Evolutionary conservation across 768 basidiomycete genomes (phyloP).

Genomic region (Lactarius akahatsu): DNA sequence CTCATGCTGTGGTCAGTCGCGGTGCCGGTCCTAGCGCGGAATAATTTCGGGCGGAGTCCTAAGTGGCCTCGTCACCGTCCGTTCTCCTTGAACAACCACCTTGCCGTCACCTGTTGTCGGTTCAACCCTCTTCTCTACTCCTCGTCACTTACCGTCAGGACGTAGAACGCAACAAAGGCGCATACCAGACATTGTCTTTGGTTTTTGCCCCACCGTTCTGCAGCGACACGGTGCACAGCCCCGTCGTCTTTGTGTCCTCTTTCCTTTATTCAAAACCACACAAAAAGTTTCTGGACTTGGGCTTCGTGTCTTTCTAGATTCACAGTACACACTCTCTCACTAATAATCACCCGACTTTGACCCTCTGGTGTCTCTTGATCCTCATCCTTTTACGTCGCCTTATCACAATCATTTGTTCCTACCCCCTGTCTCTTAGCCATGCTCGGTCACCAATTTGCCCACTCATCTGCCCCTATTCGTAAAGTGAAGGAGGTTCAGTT

Average conservation of each 20-base stretch:
- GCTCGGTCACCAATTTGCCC: constrained; percentile 89
- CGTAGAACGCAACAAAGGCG: constrained; percentile 17
- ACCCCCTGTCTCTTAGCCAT: constrained; percentile 40
- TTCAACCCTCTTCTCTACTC: constrained; percentile 2
- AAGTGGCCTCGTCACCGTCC: constrained; percentile 12
- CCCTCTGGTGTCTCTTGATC: not conserved
- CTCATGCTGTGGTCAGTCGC: constrained; percentile 1
- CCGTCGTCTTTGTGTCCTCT: constrained; percentile 11
- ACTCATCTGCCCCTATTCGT: constrained; percentile 90
- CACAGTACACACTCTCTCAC: constrained; percentile 1
- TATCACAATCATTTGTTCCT: constrained; percentile 6
- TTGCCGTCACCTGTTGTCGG: constrained; percentile 22
- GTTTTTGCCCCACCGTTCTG: constrained; percentile 3
- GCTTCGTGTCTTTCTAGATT: constrained; percentile 15
- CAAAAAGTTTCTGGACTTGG: constrained; percentile 19
- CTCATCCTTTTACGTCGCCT: constrained; percentile 1
- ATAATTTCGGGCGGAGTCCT: constrained; percentile 28
- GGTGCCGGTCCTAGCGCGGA: constrained; percentile 6
- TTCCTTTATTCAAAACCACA: constrained; percentile 19
- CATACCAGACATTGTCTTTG: constrained; percentile 1
- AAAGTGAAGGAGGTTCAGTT: constrained; percentile 98
- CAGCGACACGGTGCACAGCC: constrained; percentile 11
- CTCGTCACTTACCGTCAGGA: constrained; percentile 10
- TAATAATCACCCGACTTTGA: constrained; percentile 12
- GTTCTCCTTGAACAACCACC: constrained; percentile 30